These are phyloP conservation scores for Porphyrellus cyaneotinctus DNA, from an alignment of 768 basidiomycete genomes.

Conservation along the genomic window DNA sequence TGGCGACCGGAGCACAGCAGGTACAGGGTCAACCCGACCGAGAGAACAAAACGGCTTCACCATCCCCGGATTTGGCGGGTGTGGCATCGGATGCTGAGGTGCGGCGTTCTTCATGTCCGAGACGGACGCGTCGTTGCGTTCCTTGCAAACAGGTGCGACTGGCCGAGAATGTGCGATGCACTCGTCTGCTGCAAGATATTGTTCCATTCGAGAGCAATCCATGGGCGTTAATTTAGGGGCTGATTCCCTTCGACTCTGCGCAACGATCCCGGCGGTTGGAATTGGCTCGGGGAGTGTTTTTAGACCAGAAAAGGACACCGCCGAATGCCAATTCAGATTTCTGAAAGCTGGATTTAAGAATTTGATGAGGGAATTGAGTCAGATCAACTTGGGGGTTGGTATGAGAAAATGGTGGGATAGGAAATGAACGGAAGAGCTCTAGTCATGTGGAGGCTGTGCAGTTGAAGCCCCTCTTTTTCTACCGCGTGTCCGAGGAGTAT, in stretches of 20 bases:
- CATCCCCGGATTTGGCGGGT: constrained; percentile 42
- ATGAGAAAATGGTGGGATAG: not conserved
- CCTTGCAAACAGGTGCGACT: constrained; percentile 26
- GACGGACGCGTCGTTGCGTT: constrained; percentile 48
- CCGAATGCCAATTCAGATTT: constrained; percentile 55
- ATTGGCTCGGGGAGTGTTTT: not conserved
- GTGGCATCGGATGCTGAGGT: constrained; percentile 53
- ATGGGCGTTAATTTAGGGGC: constrained; percentile 30
- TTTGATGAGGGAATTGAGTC: constrained; percentile 60
- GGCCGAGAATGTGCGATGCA: constrained; percentile 14
- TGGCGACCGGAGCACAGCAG: constrained; percentile 25
- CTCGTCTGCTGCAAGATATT: constrained; percentile 24
- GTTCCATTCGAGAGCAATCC: constrained; percentile 42
- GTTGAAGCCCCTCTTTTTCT: not conserved
- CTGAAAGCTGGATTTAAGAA: constrained; percentile 66
- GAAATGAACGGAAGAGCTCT: constrained; percentile 1
- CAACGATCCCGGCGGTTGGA: not conserved
- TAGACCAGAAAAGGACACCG: constrained; percentile 15
- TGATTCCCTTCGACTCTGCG: constrained; percentile 16
- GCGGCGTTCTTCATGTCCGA: constrained; percentile 46
- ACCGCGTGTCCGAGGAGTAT: no score
- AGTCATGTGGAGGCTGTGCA: constrained; percentile 4
- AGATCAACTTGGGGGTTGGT: constrained; percentile 40
- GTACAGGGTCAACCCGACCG: constrained; percentile 43
- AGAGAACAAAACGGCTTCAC: constrained; percentile 37